These are phyloP conservation scores for Cicer arietinum DNA, from an alignment of 306 rosid species.

Conservation along the genomic window DNA sequence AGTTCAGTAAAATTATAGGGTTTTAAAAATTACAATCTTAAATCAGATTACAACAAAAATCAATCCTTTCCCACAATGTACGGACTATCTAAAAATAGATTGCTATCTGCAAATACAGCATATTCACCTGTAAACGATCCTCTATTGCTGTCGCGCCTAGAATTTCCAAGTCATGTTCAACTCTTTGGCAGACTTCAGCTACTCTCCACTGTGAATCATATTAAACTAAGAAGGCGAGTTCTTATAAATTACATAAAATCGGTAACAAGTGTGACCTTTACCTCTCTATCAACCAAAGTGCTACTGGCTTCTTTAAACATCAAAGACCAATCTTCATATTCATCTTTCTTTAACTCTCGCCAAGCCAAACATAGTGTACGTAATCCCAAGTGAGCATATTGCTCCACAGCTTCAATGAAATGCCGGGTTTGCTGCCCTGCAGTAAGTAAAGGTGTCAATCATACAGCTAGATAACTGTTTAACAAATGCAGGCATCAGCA, in stretches of 20 bases:
- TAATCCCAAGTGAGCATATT: conserved; percentile 88
- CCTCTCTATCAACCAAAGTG: conserved; percentile 98
- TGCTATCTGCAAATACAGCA: conserved; percentile 35
- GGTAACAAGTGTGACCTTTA: conserved; percentile 49
- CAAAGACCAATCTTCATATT: conserved; percentile 86
- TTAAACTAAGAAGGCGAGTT: conserved; percentile 37
- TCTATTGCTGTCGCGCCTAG: conserved; percentile 99
- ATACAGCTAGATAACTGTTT: conserved; percentile 12
- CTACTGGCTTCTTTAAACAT: conserved; percentile 94
- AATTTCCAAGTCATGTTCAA: conserved; percentile 86
- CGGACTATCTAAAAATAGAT: conserved; percentile 1
- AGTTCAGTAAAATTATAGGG: conserved; percentile 21
- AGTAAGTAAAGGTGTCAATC: conserved; percentile 34
- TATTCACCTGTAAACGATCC: conserved; percentile 93
- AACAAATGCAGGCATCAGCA: conserved; percentile 23
- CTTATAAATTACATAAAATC: conserved; percentile 27
- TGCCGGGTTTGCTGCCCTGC: conserved; percentile 95
- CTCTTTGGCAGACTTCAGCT: conserved; percentile 92
- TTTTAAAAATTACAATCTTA: conserved; percentile 29
- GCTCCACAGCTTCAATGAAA: conserved; percentile 91
- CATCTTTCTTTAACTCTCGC: conserved; percentile 86
- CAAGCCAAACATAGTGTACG: conserved; percentile 94
- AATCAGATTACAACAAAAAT: conserved; percentile 7
- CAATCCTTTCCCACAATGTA: background rate
- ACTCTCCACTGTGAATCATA: conserved; percentile 87